Base-by-base conservation (phyloP, 2,329 filamentous ascomycete species). In the Chaetomium sp. region DNA sequence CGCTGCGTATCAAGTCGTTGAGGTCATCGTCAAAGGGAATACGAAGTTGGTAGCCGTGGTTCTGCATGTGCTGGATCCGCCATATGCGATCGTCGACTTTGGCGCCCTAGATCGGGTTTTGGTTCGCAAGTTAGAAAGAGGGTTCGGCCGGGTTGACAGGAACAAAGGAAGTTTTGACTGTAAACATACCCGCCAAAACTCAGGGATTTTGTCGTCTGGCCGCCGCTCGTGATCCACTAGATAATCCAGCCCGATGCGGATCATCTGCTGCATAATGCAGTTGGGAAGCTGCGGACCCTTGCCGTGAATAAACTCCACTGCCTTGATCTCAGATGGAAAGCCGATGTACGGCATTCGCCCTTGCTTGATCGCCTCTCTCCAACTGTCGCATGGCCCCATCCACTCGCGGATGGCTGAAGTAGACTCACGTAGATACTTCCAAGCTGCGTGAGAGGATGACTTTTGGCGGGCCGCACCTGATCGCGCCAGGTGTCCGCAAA, bases 261-360 rank as follows among this genome's bases (percentile, higher is more conserved):
- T n/a, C n/a, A 59, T 33, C 10, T 2, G 0, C 5, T 33, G 6
- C 41, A 42, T 33, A 2, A 56, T 1, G 19, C 19, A 14, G 2
- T 42, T 55, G 2, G 50, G 56, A 1, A 52, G 2, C 3, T 5
- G 38, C 6, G 19, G 27, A 1, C 12, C 4, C 6, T 48, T 51
- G 12, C 34, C 19, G 1, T 51, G 12, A 14, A 57, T 48, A 19
- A 58, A 54, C 40, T 49, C 48, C 10, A 40, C 4, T 8, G 54
- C 47, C 10, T 52, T 52, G 35, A 59, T 54, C 7, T 59, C 54
- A 27, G 54, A 59, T 4, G 14, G 37, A 9, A 34, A 41, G 10
- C 57, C 54, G 14, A 59, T 12, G 33, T 56, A 44, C 10, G 51
- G 57, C 57, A 59, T 59, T 33, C 46, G 52, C 5, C 10, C 5